phyloP scores from a whole-genome alignment of 164 flowering plant genomes.

The Paratinospora sagittata region DNA sequence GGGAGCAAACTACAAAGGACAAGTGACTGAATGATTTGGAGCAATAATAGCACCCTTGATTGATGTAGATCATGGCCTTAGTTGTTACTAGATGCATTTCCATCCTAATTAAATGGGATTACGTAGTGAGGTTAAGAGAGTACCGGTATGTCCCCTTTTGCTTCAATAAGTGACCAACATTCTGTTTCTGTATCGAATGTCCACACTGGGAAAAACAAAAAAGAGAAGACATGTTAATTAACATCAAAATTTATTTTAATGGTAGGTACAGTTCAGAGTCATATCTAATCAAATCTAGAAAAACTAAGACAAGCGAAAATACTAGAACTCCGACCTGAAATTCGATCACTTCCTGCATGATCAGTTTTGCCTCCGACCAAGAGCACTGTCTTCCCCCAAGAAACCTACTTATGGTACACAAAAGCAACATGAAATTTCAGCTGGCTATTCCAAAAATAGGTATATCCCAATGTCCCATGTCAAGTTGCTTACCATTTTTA shows the following conservation, averaged over 20 bases:
- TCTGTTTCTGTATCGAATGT: conserved; percentile 84
- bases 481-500: neutral
- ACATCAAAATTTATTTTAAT: neutral
- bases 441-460: conserved; percentile 3
- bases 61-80: neutral
- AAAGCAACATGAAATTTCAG: conserved; percentile 12
- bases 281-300: neutral
- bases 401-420: conserved; percentile 44
- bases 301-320: neutral
- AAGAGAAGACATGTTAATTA: conserved; percentile 3
- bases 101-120: neutral
- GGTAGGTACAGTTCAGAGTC: neutral
- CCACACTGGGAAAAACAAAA: conserved; percentile 61
- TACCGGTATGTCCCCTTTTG: conserved; percentile 97
- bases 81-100: neutral
- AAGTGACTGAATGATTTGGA: neutral
- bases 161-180: conserved; percentile 91
- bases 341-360: conserved; percentile 52
- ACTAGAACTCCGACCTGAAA: conserved; percentile 50
- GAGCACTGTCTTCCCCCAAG: conserved; percentile 90
- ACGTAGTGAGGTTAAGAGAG: conserved; percentile 5
- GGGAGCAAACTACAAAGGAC: neutral
- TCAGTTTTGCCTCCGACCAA: conserved; percentile 87
- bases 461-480: neutral
- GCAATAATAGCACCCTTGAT: neutral